Evolutionary conservation across 306 rosid genomes (phyloP).

Genomic region (Vigna hirtella): DNA sequence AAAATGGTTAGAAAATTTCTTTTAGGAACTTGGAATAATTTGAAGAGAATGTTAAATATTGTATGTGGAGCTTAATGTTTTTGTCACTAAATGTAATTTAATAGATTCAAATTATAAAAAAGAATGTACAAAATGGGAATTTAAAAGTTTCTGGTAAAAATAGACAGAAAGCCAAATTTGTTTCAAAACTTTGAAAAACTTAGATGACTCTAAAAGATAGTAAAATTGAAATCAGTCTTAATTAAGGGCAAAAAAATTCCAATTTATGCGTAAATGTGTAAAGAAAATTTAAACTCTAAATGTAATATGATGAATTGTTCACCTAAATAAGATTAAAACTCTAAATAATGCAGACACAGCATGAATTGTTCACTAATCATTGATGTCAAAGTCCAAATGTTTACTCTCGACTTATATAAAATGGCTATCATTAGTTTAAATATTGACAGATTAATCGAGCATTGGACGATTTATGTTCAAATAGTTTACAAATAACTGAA

Average conservation of each 20-base stretch:
- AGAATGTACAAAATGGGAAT: neutral
- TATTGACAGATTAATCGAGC: neutral
- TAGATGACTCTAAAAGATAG: neutral
- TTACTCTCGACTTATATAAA: neutral
- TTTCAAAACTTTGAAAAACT: neutral
- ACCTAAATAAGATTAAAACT: neutral
- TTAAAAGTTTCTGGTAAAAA: neutral
- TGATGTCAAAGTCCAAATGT: neutral
- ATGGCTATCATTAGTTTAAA: neutral
- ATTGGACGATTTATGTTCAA: neutral
- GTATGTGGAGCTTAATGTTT: no score
- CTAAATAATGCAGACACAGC: neutral
- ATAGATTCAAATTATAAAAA: neutral
- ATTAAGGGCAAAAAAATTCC: neutral
- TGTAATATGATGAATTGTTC: no score
- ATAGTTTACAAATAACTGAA: neutral
- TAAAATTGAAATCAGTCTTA: neutral
- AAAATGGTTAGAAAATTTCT: no score
- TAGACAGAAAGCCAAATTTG: neutral
- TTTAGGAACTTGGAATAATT: no score
- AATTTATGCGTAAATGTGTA: neutral
- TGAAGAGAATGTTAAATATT: no score
- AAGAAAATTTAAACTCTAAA: neutral
- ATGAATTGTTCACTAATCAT: neutral
- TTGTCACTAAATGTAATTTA: no score